Evolutionary conservation across 352 stramenopile species (phyloP), one percentile per base, ranked within the genome.

Genomic region (Phytophthora pseudosyringae): DNA sequence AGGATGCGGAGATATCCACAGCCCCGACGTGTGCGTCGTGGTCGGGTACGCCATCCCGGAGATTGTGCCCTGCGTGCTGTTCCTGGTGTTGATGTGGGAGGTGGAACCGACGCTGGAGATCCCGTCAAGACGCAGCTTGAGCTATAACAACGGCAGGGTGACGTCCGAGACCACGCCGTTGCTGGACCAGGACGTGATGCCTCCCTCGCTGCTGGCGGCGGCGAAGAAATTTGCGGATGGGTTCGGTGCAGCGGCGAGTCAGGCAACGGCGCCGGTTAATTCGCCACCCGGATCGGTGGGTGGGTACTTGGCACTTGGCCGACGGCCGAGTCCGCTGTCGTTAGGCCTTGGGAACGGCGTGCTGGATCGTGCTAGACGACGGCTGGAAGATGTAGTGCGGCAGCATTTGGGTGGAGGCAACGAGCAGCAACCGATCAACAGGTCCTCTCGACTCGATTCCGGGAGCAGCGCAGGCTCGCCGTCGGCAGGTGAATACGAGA

Each of bases 61-160:
- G 64, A 72, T 92, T 44, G 65, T 94, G 25, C 85, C 87, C 0
- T 89, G 81, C 55, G 64, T 69, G 40, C 67, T 94, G n/a, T 95
- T 95, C 56, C 61, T 95, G 1, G 67, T 91, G 43, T 67, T 95
- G n/a, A 94, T 95, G 87, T 93, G 83, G 83, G 79, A 95, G 28
- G 85, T 94, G 29, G 85, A 95, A 47, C 84, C 87, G 11, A 76
- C 84, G 38, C 62, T 93, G 31, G 76, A 88, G 54, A 78, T 93
- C 40, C 80, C 79, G 29, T 80, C 82, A 1, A 64, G 78, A 4
- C 61, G 81, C 18, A 83, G 77, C 32, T 75, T 83, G 32, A 89
- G 78, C 36, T 73, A 81, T 39, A 76, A 72, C 26, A 75, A 69
- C 16, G 62, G 54, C 18, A 40, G 66, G 18, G 51, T 69, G 5